Conservation (phyloP, 495 filamentous ascomycete genomes). For the Lasiosphaeriaceae sp. region DNA sequence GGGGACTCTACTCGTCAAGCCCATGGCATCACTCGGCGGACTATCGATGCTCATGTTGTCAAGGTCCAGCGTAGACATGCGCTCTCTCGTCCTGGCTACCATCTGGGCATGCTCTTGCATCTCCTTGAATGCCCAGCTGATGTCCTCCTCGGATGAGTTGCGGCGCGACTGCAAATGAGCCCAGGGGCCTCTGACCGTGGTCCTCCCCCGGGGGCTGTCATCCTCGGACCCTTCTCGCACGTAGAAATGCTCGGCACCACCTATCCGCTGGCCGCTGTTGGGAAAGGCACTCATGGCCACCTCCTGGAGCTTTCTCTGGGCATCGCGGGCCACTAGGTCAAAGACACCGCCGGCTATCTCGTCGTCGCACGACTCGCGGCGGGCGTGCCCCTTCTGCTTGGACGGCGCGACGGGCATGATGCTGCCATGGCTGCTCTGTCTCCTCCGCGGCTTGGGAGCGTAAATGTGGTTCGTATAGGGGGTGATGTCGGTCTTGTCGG, state of each 20-base stretch:
- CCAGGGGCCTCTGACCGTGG: conserved; percentile 33
- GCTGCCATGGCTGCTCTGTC: conserved; percentile 14
- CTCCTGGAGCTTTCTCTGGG: conserved; percentile 61
- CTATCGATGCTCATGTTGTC: conserved; percentile 42
- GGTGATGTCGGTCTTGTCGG: conserved; percentile 56
- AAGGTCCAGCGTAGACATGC: conserved; percentile 33
- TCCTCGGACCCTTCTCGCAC: conserved; percentile 50
- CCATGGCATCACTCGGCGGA: conserved; percentile 41
- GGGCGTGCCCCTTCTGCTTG: conserved; percentile 25
- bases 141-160: conserved; percentile 43
- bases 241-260: conserved; percentile 53
- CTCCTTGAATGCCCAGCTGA: conserved; percentile 48
- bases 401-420: conserved; percentile 15
- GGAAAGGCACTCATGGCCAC: conserved; percentile 47
- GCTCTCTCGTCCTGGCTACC: conserved; percentile 17
- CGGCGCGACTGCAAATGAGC: conserved; percentile 33
- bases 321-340: conserved; percentile 68
- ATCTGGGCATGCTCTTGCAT: conserved; percentile 46
- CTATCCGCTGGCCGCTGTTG: conserved; percentile 41
- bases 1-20: conserved; percentile 28
- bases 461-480: conserved; percentile 57
- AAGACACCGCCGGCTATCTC: conserved; percentile 70
- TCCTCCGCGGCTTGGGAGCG: conserved; percentile 37
- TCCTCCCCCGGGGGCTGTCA: conserved; percentile 29
- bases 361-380: conserved; percentile 62